Base-by-base conservation (phyloP, 257 asterid genomes). In the Petunia axillaris region DNA sequence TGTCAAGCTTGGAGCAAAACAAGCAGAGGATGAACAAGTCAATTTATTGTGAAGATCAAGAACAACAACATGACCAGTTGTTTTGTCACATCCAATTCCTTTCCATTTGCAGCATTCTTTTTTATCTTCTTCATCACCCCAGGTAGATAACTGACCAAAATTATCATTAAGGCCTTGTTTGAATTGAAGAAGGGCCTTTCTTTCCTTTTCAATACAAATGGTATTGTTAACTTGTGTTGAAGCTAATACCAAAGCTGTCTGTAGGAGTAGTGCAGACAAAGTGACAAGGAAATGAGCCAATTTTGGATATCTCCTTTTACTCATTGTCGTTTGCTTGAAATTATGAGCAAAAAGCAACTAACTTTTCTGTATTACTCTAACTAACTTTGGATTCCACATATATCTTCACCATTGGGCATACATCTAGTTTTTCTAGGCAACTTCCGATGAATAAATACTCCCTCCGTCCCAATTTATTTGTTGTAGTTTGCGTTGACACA, bases 61-160 rank as follows among this genome's bases (percentile, higher is more conserved):
- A 62, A 25, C 58, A 46, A 9, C 64, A 13, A 81, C 84, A 39
- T 76, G 84, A 53, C 78, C 57, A 0, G 35, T 81, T 64, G 48
- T 66, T 37, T 55, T 76, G 71, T 55, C 71, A 50, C 84, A 81
- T 46, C 57, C 35, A 37, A 81, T 73, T 39, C 84, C 84, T 11
- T 64, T 8, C 84, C 84, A 81, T 16, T 81, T 55, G 39, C 64
- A 81, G 62, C 81, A 76, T 37, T 81, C 76, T 53, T 64, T 4
- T n/a, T 64, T 64, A 54, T 70, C 76, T 70, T 70, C 58, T 4
- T 70, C 58, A 70, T 48, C 44, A 5, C 77, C 62, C 77, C 44
- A 71, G 3, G 44, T 71, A 25, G 62, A 71, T 48, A 71, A 50
- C 35, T 8, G 6, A 41, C 5, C 68, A 53, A 38, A 54, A 39